A percentile compares a stretch with the other conserved stretches of the same genome.
These are phyloP conservation scores for Paxillus involutus DNA, from an alignment of 768 basidiomycete species.

Conservation along the genomic window DNA sequence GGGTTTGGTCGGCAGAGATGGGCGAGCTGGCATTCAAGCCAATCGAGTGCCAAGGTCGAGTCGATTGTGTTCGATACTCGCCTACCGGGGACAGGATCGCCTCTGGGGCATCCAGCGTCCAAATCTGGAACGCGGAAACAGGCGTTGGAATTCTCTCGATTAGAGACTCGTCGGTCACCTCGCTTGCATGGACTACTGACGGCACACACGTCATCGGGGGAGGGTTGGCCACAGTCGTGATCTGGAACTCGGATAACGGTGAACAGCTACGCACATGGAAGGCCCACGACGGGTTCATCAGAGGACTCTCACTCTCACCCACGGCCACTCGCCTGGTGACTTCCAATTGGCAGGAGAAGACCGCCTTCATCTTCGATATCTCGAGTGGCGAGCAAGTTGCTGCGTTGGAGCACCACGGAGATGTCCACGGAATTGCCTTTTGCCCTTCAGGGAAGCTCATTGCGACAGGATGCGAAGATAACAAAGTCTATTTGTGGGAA, in stretches of 20 bases:
- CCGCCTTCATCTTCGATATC: neutral
- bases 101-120: no score
- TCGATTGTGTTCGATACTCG: no score
- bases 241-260: neutral
- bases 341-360: neutral
- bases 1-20: no score
- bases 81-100: no score
- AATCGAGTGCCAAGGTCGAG: no score
- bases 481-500: neutral
- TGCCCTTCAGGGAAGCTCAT: conserved; percentile 1
- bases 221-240: neutral
- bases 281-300: neutral
- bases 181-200: no score
- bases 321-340: neutral
- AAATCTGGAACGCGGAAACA: no score
- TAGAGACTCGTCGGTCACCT: no score
- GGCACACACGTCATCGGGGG: no score
- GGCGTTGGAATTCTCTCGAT: no score
- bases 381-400: neutral
- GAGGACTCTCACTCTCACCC: neutral
- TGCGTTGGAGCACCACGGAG: neutral
- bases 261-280: neutral
- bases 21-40: no score
- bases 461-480: neutral
- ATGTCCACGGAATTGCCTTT: neutral